Conservation (phyloP, 176 grass and related monocot genomes). For the Bolboschoenus planiculmis region DNA sequence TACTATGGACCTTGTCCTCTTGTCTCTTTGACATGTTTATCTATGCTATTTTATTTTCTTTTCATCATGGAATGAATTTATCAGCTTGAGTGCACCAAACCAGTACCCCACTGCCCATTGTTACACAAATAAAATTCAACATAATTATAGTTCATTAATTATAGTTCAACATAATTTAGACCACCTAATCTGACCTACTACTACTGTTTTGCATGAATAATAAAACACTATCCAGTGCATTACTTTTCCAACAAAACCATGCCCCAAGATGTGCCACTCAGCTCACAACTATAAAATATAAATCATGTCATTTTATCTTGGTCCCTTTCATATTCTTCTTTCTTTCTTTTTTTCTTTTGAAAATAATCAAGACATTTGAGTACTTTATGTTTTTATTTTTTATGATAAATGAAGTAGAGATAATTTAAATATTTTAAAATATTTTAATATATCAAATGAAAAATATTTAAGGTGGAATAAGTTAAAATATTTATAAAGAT, state of each 20-base stretch:
- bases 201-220: neutral
- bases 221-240: no score
- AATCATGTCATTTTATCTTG: neutral
- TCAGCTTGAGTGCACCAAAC: neutral
- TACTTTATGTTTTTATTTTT: no score
- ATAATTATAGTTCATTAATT: neutral
- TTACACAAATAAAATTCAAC: neutral
- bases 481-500: no score
- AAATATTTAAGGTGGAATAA: no score
- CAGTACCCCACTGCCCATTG: neutral
- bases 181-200: neutral
- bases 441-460: no score
- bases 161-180: neutral
- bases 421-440: no score
- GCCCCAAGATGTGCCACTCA: neutral
- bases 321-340: neutral
- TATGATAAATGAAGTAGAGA: no score
- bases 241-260: neutral
- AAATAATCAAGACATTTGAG: no score
- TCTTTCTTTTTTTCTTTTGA: no score
- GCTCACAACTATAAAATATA: neutral
- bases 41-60: neutral
- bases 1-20: neutral
- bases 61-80: neutral
- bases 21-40: neutral